Base-by-base conservation (phyloP, 176 grass and related monocot genomes). In the Eragrostis curvula region DNA sequence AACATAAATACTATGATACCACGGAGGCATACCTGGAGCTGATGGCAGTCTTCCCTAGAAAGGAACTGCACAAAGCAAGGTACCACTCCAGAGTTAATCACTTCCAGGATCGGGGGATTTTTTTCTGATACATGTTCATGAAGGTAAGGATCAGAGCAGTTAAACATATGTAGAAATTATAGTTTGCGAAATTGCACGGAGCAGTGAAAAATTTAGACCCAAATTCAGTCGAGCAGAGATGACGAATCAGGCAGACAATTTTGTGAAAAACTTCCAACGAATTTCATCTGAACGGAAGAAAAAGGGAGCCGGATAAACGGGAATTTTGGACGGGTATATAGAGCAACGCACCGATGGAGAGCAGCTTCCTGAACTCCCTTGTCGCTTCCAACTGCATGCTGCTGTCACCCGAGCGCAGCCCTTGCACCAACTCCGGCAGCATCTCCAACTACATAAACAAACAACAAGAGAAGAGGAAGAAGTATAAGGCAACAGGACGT, bases 61-160 rank as follows among this genome's bases (percentile, higher is more conserved):
- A 91, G 92, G 50, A 91, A 94, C 73, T 83, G 84, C 8, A 94
- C 89, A 18, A 94, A 91, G 61, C 84, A 64, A 72, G 89, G 89
- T 29, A 94, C 68, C 42, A 87, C 87, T 25, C 89, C 84, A 12
- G 78, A 71, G 52, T 63, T 53, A 70, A 89, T 87, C 41, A 91
- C 87, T 53, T 89, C 87, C 60, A 91, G 77, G 44, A 94, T 89
- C 11, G 77, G 92, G 85, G 87, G 81, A 43, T 74, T 60, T 10
- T 44, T 41, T 14, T 89, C 87, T 94, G 82, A 44, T 45, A 78
- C 18, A 80, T 80, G 24, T 66, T 27, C n/a, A 29, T 20, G 49
- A 21, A 27, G 56, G 40, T 41, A 82, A 42, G 3, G 8, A 84
- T 30, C 11, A 67, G 47, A n/a, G 39, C 12, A 68, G 8, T 16